A percentile compares a stretch with the other conserved stretches of the same genome.
Conservation (phyloP, 208 protist species). For the Acanthamoeba healyi region DNA sequence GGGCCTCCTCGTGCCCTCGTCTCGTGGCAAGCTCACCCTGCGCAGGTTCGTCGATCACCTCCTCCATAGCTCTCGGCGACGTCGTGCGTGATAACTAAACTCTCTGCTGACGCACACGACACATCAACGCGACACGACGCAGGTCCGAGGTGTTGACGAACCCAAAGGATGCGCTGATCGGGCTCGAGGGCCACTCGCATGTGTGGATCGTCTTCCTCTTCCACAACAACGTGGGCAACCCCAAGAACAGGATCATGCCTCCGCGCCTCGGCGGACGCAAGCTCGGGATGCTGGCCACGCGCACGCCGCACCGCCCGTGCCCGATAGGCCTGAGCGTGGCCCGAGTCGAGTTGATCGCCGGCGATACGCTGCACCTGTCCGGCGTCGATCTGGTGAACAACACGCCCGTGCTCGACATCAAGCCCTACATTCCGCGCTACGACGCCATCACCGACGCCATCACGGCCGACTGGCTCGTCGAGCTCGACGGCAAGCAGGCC, state of each 20-base stretch:
- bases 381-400: conserved; percentile 83
- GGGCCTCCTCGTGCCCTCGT: conserved; percentile 74
- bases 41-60: conserved; percentile 50
- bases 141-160: conserved; percentile 74
- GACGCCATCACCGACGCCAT: conserved; percentile 71
- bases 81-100: neutral
- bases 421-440: conserved; percentile 84
- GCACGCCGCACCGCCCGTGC: conserved; percentile 89
- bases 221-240: conserved; percentile 84
- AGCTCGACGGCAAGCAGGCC: neutral
- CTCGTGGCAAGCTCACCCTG: conserved; percentile 71
- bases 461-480: conserved; percentile 40
- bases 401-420: conserved; percentile 87
- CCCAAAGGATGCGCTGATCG: conserved; percentile 81
- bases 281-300: conserved; percentile 87
- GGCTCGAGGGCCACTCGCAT: conserved; percentile 87
- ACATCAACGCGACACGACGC: no score
- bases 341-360: conserved; percentile 66
- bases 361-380: conserved; percentile 68
- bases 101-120: neutral
- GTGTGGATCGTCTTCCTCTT: conserved; percentile 90
- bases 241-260: conserved; percentile 79
- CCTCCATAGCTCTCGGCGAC: neutral
- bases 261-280: conserved; percentile 81
- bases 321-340: conserved; percentile 80